Conservation (phyloP, 371 early-diverging fungal species). For the Chytridiales sp. region DNA sequence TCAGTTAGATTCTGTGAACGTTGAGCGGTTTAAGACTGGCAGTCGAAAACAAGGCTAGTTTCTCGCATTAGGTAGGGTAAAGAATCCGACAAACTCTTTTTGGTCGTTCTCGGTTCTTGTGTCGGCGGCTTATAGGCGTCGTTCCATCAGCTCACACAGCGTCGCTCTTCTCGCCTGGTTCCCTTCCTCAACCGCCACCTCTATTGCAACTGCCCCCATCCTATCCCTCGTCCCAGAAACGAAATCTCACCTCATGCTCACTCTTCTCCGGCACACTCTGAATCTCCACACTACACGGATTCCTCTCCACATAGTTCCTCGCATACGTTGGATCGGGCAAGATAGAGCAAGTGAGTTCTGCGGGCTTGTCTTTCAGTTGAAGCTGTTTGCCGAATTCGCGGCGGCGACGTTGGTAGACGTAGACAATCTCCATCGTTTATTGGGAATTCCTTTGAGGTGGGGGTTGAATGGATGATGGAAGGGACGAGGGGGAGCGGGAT, state of each 20-base stretch:
- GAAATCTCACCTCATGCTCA: slow-evolving; percentile 55
- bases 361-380: slow-evolving; percentile 41
- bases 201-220: neutral
- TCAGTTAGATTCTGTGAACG: no score
- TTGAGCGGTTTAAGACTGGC: no score
- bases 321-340: slow-evolving; percentile 45
- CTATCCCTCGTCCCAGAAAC: no score
- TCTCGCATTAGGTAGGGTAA: neutral
- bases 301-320: slow-evolving; percentile 50
- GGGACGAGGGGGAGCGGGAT: no score
- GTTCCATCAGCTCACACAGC: no score
- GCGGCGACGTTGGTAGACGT: slow-evolving; percentile 57
- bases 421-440: slow-evolving; percentile 58
- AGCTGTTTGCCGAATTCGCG: slow-evolving; percentile 57
- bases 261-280: slow-evolving; percentile 52
- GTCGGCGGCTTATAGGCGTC: no score
- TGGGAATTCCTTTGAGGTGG: no score
- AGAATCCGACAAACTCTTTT: neutral
- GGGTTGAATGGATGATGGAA: no score
- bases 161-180: no score
- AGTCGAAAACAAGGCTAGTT: no score
- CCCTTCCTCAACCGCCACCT: no score
- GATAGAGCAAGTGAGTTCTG: slow-evolving; percentile 36
- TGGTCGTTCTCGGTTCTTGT: neutral
- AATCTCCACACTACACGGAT: slow-evolving; percentile 42